Base-by-base conservation (phyloP, 2,329 filamentous ascomycete genomes). In the Verticillium alfalfae region DNA sequence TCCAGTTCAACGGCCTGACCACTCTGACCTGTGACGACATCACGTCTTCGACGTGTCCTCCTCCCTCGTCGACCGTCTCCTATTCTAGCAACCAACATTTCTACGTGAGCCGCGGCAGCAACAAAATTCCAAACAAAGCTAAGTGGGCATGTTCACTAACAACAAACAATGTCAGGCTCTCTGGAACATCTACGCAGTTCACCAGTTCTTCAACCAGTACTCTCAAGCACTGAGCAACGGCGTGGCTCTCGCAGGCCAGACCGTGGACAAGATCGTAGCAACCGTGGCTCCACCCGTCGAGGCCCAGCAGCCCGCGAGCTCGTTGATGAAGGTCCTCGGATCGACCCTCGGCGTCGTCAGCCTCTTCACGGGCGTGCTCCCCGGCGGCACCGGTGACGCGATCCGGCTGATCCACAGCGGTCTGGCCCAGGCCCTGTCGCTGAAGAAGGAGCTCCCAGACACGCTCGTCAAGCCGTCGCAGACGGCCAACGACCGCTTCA, bases 191-290 rank as follows among this genome's bases (percentile, higher is more conserved):
- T 69, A 70, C 59, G 65, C 67, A 15, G 60, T 70, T 3, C 68
- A 67, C 60, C 69, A 70, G 37, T 70, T 69, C 61, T 70, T 70
- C 65, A 70, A 69, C 55, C 69, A 70, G 60, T 70, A 68, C 56
- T 70, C 68, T 1, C 61, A 65, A 16, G 69, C 69, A 9, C 63
- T 70, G 7, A 66, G 67, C 58, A 66, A 68, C 31, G 69, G 69
- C 1, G 65, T 66, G n/a, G 62, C 65, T 13, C 66, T 70, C 16
- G 69, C 67, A 2, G 64, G 67, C 1, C 65, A 68, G 49, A 70
- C 68, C 7, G 63, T 70, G 39, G 67, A 63, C 41, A 65, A 66
- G 39, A 70, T 70, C 37, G 67, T 70, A 9, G 63, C 67, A 1
- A 66, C 68, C 3, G 65, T 70, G 8, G 68, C 67, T 5, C 69